Base-by-base conservation (phyloP, 2,329 filamentous ascomycete genomes). In the Kalmusia sp. region DNA sequence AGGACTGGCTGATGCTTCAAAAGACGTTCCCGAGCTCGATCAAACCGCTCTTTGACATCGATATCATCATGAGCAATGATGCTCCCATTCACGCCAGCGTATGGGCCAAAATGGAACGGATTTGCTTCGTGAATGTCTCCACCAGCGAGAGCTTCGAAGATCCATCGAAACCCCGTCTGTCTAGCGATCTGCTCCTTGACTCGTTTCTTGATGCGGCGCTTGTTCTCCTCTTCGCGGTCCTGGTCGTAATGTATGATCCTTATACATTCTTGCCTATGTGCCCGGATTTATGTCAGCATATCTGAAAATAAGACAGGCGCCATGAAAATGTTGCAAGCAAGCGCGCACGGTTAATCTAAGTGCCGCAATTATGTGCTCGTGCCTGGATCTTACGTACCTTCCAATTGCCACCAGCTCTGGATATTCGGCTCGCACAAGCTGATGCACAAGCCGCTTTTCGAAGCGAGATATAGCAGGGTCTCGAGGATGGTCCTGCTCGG, bases 401-500 rank as follows among this genome's bases (percentile, higher is more conserved):
- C 71, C 70, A 17, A 80, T 61, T n/a, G 76, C 74, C 9, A 77
- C 69, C 9, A 80, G 67, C 7, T 77, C 64, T 1, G 80, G 79
- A 41, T 79, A 90, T 58, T 89, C 86, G 12, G 80, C 80, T 11
- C 84, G 79, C n/a, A 90, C 79, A 11, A 89, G 76, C 61, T 89
- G 86, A 64, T 90, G 84, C 1, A 90, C 80, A 5, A 90, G 76
- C 28, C 85, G 79, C 67, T 87, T 85, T 65, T 90, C 86, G 61
- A 84, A 89, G 0, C 80, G 63, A 14, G 57, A 69, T 12, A 76
- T 71, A 15, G 52, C 56, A 15, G 52, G 55, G 1, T 55, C 31
- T 2, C 24, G 9, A 3, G 68, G 62, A n/a, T n/a, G n/a, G n/a
- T n/a, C n/a, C 28, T 55, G 52, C 2, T 56, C 50, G 21, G 56